Evolutionary conservation across 2,329 filamentous ascomycete species (phyloP).

Genomic region (Chaetomiaceae sp.): DNA sequence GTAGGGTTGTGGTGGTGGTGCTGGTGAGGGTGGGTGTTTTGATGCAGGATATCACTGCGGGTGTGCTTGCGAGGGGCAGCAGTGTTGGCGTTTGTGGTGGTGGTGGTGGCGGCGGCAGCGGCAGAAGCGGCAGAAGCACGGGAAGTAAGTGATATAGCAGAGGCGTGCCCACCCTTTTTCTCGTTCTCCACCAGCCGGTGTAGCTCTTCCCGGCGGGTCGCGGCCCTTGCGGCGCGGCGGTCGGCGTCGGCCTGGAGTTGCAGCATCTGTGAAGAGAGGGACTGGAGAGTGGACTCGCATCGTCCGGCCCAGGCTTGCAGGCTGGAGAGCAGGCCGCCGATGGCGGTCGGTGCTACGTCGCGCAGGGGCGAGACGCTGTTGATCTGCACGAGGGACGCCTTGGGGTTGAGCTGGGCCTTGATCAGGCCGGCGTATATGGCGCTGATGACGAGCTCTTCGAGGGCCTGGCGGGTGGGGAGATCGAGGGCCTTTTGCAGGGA

Average conservation of each 20-base stretch:
- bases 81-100: neutral
- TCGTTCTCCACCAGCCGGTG: constrained; percentile 46
- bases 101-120: neutral
- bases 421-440: constrained; percentile 84
- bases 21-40: neutral
- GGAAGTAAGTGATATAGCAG: constrained; percentile 12
- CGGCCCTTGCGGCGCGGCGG: constrained; percentile 46
- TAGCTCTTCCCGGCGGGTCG: constrained; percentile 43
- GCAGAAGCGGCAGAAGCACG: neutral
- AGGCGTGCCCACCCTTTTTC: constrained; percentile 22
- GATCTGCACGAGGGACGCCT: constrained; percentile 67
- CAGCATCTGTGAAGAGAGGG: constrained; percentile 71
- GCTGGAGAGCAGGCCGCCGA: constrained; percentile 62
- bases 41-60: neutral
- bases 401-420: constrained; percentile 76
- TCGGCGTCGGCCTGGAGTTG: constrained; percentile 57
- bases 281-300: constrained; percentile 67
- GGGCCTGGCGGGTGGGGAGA: constrained; percentile 60
- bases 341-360: constrained; percentile 70
- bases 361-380: constrained; percentile 79
- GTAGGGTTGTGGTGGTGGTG: neutral
- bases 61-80: neutral
- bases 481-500: constrained; percentile 62
- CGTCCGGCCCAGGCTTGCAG: constrained; percentile 73
- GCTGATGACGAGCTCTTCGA: constrained; percentile 82